Evolutionary conservation across 148 eudicot genomes (phyloP), one percentile per base, ranked within the genome.

Genomic region (Simmondsia chinensis): DNA sequence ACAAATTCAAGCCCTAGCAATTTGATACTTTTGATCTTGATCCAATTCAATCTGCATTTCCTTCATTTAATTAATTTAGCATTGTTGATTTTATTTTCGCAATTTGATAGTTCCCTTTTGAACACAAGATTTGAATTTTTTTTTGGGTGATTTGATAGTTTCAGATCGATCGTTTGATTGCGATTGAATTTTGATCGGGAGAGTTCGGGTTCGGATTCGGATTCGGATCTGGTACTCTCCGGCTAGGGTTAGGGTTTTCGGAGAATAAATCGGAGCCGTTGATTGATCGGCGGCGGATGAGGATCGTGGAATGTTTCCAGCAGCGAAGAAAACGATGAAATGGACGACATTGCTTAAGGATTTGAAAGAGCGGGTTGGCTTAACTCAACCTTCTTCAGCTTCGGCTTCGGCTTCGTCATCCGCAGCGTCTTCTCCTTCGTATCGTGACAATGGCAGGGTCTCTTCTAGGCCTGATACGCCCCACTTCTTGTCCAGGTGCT

Each of bases 291-390:
- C 58, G 53, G 51, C 65, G 80, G 73, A 70, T 75, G 76, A 66
- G 69, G 54, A 51, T 52, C 76, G 87, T 57, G 64, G 65, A 28
- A 70, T 63, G 73, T 56, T 60, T 37, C 46, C 34, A 46, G 52
- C 68, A 53, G 58, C 59, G 25, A 48, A 43, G 42, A 67, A 49
- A 64, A 76, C 78, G 86, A 91, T 85, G 95, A 91, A 85, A 91
- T 91, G 99, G 99, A 68, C 49, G 60, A 43, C 94, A 68, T 79
- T 93, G 89, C 94, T 93, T 71, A 82, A 82, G 68, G 99, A 91
- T 54, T 74, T 91, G 36, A 91, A 54, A 68, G 99, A 82, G 46
- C 86, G 72, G 61, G 99, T 93, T 28, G 99, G 99, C 7, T 56
- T 91, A 14, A 63, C 73, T 24, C 83, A 56, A 47, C 59, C 54